These are phyloP conservation scores for Geum urbanum DNA, from an alignment of 306 rosid species.

Conservation along the genomic window DNA sequence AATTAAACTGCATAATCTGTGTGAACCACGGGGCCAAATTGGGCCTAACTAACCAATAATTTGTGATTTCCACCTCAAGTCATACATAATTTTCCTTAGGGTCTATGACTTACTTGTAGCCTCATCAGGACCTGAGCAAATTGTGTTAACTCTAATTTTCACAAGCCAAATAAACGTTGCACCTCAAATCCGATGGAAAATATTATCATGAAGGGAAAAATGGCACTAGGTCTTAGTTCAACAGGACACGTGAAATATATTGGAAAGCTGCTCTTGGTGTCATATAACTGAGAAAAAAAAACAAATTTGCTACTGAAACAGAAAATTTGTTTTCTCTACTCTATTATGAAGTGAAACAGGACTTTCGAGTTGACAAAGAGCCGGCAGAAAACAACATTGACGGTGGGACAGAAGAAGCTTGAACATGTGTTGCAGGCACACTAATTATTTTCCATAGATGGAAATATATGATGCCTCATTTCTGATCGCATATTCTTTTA, in stretches of 20 bases:
- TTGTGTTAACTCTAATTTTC: neutral
- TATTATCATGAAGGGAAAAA: neutral
- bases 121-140: neutral
- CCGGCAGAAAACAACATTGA: slow-evolving; percentile 3
- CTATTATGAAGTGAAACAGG: neutral
- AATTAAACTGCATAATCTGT: no score
- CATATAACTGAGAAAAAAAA: neutral
- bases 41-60: neutral
- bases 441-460: neutral
- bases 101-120: neutral
- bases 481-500: neutral
- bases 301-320: neutral
- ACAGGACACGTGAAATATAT: neutral
- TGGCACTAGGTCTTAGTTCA: neutral
- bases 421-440: neutral
- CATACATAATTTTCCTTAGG: neutral
- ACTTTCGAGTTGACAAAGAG: neutral
- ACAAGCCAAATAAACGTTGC: neutral
- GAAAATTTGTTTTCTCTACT: neutral
- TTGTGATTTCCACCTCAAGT: neutral
- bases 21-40: no score
- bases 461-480: neutral
- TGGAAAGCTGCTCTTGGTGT: neutral
- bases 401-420: neutral
- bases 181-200: neutral